Percentiles rank a stretch among this genome's conserved stretches.
These are phyloP conservation scores for Botrytis aclada DNA, from an alignment of 2,329 filamentous ascomycete genomes.

Conservation along the genomic window DNA sequence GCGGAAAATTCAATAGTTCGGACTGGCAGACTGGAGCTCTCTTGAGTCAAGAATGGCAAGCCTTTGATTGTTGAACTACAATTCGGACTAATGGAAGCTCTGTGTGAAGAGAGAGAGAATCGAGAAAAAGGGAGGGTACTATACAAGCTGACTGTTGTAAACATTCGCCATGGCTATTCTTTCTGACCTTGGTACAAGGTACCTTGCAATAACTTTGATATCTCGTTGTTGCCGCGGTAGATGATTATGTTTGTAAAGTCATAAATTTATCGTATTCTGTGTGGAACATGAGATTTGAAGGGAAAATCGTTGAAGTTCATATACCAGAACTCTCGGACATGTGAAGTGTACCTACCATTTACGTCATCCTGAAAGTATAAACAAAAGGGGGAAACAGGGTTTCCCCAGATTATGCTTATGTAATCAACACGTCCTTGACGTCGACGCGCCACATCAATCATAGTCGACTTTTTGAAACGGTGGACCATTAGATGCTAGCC, in stretches of 20 bases:
- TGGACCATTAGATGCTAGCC: not conserved
- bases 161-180: constrained; percentile 32
- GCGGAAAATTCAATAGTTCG: not conserved
- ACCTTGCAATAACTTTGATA: not conserved
- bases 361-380: not conserved
- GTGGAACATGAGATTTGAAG: not conserved
- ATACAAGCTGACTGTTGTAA: constrained; percentile 46
- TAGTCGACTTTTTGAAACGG: not conserved
- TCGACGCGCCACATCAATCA: not conserved
- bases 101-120: not conserved
- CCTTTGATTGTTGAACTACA: not conserved
- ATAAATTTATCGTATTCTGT: not conserved
- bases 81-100: not conserved
- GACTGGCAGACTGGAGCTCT: not conserved
- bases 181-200: not conserved
- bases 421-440: not conserved
- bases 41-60: not conserved
- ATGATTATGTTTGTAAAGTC: not conserved
- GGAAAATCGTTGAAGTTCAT: not conserved
- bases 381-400: not conserved
- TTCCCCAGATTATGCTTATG: constrained; percentile 2
- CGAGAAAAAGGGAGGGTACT: not conserved
- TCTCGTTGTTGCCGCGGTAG: not conserved
- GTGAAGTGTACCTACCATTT: not conserved
- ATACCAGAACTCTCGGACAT: not conserved